phyloP scores from a whole-genome alignment of 202 grass and related monocot species.

The Hordeum pubiflorum region DNA sequence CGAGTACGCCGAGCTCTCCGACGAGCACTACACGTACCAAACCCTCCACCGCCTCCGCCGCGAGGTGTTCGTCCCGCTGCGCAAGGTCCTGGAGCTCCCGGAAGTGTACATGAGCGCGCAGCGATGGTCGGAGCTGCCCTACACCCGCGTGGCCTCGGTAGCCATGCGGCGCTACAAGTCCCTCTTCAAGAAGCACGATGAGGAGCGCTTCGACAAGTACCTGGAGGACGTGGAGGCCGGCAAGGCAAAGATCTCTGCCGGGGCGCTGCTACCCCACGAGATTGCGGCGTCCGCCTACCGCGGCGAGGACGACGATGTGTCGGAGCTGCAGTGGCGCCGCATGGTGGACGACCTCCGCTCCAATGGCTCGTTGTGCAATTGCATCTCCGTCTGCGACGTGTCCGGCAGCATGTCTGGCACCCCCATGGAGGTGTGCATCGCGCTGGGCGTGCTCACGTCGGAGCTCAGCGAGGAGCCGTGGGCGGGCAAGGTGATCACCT shows the following conservation, averaged over 20 bases:
- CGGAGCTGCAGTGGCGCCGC: neutral
- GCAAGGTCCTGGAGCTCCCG: neutral
- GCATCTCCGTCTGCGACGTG: conserved; percentile 4
- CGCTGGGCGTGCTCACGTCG: conserved; percentile 1
- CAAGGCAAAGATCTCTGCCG: neutral
- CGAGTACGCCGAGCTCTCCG: neutral
- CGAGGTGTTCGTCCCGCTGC: neutral
- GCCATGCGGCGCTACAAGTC: conserved; percentile 1
- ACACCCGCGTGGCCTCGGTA: neutral
- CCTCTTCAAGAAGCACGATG: conserved; percentile 12
- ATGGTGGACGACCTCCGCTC: conserved; percentile 1
- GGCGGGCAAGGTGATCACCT: conserved; percentile 3
- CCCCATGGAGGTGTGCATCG: conserved; percentile 7
- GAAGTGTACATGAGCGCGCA: conserved; percentile 2
- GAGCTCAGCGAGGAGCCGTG: conserved; percentile 7
- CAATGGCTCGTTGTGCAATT: conserved; percentile 6
- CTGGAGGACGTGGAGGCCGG: neutral
- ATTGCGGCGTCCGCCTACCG: neutral
- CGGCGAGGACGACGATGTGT: neutral
- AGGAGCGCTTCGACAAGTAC: neutral
- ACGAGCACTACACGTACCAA: neutral
- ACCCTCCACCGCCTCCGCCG: neutral
- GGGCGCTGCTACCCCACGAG: conserved; percentile 4
- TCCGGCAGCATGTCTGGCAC: neutral
- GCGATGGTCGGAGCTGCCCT: neutral